Conservation (phyloP, 805 yeast genomes). For the Ogataea methanolica region DNA sequence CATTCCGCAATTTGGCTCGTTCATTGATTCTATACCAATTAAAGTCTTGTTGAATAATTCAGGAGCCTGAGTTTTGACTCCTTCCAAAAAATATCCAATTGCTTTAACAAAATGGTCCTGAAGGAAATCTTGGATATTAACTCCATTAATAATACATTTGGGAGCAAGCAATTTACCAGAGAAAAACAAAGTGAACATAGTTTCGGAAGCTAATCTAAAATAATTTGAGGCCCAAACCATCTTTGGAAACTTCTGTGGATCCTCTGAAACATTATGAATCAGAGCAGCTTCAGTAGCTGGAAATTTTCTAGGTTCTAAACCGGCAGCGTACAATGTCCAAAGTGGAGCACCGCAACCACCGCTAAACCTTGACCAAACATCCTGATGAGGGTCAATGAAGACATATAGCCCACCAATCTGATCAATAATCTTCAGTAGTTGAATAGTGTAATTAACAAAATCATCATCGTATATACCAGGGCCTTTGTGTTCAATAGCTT, state of each 20-base stretch:
- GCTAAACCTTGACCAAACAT: conserved; percentile 83
- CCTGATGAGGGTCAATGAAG: conserved; percentile 87
- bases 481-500: conserved; percentile 83
- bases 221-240: conserved; percentile 95
- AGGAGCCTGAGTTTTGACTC: conserved; percentile 38
- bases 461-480: conserved; percentile 81
- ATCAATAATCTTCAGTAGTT: conserved; percentile 53
- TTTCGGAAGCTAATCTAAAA: conserved; percentile 63
- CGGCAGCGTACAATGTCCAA: conserved; percentile 90
- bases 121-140: conserved; percentile 72
- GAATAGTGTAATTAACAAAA: conserved; percentile 64
- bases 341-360: conserved; percentile 95
- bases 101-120: conserved; percentile 61
- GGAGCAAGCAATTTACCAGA: conserved; percentile 79
- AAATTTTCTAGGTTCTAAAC: conserved; percentile 75
- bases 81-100: conserved; percentile 40
- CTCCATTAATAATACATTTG: conserved; percentile 61
- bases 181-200: conserved; percentile 84
- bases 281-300: conserved; percentile 73
- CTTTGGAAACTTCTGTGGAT: conserved; percentile 54
- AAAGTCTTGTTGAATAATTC: conserved; percentile 43
- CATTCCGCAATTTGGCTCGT: conserved; percentile 80
- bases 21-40: conserved; percentile 78
- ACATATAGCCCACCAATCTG: conserved; percentile 71
- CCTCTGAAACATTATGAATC: conserved; percentile 54